Conservation (phyloP, 371 early-diverging fungal genomes). For the Mortierella sp. region DNA sequence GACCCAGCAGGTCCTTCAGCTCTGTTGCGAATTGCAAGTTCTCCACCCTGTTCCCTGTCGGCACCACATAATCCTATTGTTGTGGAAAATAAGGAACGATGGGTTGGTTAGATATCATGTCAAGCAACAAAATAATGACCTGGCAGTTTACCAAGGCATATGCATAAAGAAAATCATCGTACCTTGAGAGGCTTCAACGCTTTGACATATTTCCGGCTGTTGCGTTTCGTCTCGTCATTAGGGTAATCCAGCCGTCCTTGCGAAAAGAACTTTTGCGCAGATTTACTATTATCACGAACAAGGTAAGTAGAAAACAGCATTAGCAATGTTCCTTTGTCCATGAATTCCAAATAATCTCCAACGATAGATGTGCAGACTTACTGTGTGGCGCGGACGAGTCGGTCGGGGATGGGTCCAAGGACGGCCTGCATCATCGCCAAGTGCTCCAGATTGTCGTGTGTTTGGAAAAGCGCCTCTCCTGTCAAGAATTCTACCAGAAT, state of each 20-base stretch:
- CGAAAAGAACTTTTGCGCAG: slow-evolving; percentile 71
- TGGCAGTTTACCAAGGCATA: background rate
- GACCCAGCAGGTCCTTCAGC: slow-evolving; percentile 69
- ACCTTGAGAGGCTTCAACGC: slow-evolving; percentile 72
- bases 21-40: slow-evolving; percentile 39
- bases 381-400: slow-evolving; percentile 60
- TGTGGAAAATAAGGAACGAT: background rate
- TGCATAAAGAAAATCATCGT: slow-evolving; percentile 4
- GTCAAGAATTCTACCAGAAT: slow-evolving; percentile 95
- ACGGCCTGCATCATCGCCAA: slow-evolving; percentile 81
- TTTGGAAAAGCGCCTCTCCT: slow-evolving; percentile 96
- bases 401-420: slow-evolving; percentile 67
- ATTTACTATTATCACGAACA: slow-evolving; percentile 45
- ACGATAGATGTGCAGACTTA: slow-evolving; percentile 23
- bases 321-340: background rate
- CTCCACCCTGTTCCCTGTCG: slow-evolving; percentile 31
- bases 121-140: no score
- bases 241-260: slow-evolving; percentile 77
- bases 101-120: background rate
- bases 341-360: background rate
- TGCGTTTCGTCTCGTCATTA: slow-evolving; percentile 68
- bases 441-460: slow-evolving; percentile 88
- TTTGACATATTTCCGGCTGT: slow-evolving; percentile 79
- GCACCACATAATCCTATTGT: slow-evolving; percentile 36
- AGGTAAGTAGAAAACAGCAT: slow-evolving; percentile 4